Conservation (phyloP, 345 rosid species). For the Lepidium africanum region DNA sequence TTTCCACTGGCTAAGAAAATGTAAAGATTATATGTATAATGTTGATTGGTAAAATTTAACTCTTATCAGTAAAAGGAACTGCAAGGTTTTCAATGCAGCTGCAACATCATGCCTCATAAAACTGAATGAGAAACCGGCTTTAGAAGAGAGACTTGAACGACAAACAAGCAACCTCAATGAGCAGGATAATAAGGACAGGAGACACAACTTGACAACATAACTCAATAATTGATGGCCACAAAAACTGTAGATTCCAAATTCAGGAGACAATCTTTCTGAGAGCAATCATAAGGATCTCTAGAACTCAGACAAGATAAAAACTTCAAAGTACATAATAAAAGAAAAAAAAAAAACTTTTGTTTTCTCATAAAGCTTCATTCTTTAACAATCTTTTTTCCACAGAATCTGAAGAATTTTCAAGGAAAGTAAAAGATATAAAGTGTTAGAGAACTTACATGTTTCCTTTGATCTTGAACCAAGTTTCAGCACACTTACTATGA, state of each 20-base stretch:
- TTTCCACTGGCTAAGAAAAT: not conserved
- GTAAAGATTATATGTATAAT: not conserved
- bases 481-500: slow-evolving; percentile 56
- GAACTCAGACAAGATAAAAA: slow-evolving; percentile 13
- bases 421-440: not conserved
- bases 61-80: not conserved
- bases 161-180: not conserved
- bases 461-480: slow-evolving; percentile 62
- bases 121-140: not conserved
- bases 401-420: slow-evolving; percentile 2
- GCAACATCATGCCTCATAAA: not conserved
- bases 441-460: slow-evolving; percentile 33
- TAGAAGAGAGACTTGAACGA: not conserved
- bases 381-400: not conserved
- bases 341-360: not conserved
- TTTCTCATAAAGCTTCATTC: slow-evolving; percentile 12
- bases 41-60: not conserved
- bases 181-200: not conserved
- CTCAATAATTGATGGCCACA: not conserved
- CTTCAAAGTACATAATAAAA: not conserved
- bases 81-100: slow-evolving; percentile 1
- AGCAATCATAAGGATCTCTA: slow-evolving; percentile 22
- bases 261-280: slow-evolving; percentile 14
- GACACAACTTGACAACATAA: slow-evolving; percentile 13
- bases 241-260: slow-evolving; percentile 18